These are phyloP conservation scores for Yamadazyma trypodendri DNA, from an alignment of 1,139 yeast species.

Conservation along the genomic window DNA sequence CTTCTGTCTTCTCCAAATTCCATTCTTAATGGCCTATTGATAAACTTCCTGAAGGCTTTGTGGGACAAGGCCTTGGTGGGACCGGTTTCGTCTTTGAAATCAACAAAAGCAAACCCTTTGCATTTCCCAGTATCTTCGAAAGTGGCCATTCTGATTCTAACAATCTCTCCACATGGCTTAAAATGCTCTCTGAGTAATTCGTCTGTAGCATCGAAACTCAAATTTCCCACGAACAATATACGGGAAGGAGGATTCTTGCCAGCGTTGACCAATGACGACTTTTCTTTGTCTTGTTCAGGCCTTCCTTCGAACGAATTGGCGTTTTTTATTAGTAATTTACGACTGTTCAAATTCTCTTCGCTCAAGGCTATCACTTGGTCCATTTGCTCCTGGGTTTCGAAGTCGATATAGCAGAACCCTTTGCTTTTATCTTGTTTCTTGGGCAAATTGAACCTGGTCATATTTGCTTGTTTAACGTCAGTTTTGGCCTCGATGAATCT, in stretches of 20 bases:
- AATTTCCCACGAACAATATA: constrained; percentile 87
- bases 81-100: constrained; percentile 75
- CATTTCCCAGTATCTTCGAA: constrained; percentile 95
- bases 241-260: constrained; percentile 85
- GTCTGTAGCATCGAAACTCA: constrained; percentile 90
- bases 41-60: constrained; percentile 61
- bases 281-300: constrained; percentile 73
- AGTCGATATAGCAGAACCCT: constrained; percentile 93
- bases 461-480: constrained; percentile 46
- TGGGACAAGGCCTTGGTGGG: constrained; percentile 83
- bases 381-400: constrained; percentile 62
- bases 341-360: constrained; percentile 74
- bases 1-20: constrained; percentile 96
- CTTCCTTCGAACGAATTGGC: constrained; percentile 85
- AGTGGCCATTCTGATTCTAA: constrained; percentile 89
- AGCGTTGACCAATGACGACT: constrained; percentile 29
- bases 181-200: constrained; percentile 77
- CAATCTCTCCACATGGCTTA: constrained; percentile 76
- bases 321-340: constrained; percentile 82
- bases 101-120: constrained; percentile 93
- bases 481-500: constrained; percentile 67
- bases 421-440: constrained; percentile 61
- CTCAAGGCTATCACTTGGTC: constrained; percentile 64
- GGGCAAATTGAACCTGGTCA: constrained; percentile 66
- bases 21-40: constrained; percentile 76